Evolutionary conservation across 345 rosid species (phyloP), one percentile per base, ranked within the genome.

Genomic region (Corchorus olitorius): DNA sequence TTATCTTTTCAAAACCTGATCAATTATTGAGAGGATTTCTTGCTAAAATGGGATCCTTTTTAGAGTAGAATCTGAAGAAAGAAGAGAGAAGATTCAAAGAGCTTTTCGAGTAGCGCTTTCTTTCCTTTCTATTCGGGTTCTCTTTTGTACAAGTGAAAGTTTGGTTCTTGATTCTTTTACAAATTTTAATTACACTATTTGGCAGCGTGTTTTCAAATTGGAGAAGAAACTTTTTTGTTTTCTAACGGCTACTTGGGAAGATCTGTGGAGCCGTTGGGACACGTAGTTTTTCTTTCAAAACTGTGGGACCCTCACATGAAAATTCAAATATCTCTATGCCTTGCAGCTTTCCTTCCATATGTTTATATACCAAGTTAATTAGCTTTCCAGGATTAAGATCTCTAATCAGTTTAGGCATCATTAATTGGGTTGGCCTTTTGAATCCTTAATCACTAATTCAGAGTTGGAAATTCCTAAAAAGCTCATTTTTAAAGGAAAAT

Each of bases 161-260:
- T 39, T 12, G 53, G 16, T 3, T 41, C n/a, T 14, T 46, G 7
- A 2, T 13, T 22, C 6, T 9, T 7, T 35, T 35, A 16, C 33
- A 15, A 14, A 45, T 59, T 59, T 75, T 17, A 14, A 59, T 2
- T 61, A 27, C 43, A 45, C 64, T 46, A 9, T 48, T 73, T 60
- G 53, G 54, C 68, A 61, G 53, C 76, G 70, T n/a, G 14, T 75
- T 64, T 80, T 65, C 48, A 65, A 58, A 73, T 3, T 56, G 64
- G 41, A 70, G 20, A 45, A 54, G 37, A 22, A n/a, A 49, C 33
- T 53, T 49, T 46, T 70, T 54, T 76, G 59, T 58, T 81, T 76
- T 55, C 75, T 56, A 84, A 84, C 85, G 85, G 85, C 81, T 84
- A 81, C 22, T 49, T 73, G 13, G 6, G 27, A 22, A 5, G n/a